These are phyloP conservation scores for Stentor roeselii DNA, from an alignment of 73 alveolate species.

Conservation along the genomic window DNA sequence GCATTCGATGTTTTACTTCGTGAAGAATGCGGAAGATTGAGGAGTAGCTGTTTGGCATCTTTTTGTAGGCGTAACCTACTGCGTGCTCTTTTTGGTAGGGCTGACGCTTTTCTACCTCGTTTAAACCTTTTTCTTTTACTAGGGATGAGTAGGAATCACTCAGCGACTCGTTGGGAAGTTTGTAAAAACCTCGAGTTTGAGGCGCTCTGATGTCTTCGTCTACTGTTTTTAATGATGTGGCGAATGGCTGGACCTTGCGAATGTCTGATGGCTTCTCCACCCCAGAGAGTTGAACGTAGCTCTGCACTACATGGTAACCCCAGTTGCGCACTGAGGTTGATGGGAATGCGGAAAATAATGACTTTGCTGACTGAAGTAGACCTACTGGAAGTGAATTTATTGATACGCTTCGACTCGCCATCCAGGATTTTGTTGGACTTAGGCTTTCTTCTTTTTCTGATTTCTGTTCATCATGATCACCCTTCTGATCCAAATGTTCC, in stretches of 20 bases:
- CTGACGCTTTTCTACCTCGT: conserved; percentile 26
- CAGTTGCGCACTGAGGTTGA: conserved; percentile 44
- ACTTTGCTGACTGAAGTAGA: conserved; percentile 36
- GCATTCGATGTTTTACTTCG: conserved; percentile 46
- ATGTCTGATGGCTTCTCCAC: conserved; percentile 60
- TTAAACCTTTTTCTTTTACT: conserved; percentile 8
- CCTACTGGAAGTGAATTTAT: conserved; percentile 52
- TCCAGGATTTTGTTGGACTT: background rate
- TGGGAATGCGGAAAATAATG: conserved; percentile 47
- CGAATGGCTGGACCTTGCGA: conserved; percentile 44
- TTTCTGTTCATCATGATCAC: background rate
- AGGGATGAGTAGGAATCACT: background rate
- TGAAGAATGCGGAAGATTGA: conserved; percentile 37
- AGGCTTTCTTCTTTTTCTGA: background rate
- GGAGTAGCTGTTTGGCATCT: conserved; percentile 45
- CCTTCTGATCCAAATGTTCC: background rate
- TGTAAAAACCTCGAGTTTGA: conserved; percentile 28
- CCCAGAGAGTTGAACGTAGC: conserved; percentile 39
- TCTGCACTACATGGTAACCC: conserved; percentile 40
- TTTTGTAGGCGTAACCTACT: conserved; percentile 44
- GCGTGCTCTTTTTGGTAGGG: conserved; percentile 49
- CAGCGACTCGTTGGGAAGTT: background rate
- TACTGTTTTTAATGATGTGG: conserved; percentile 48
- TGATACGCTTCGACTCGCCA: background rate
- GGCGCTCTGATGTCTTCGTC: conserved; percentile 30